phyloP scores from a whole-genome alignment of 768 basidiomycete genomes.

The Rhodotorula babjevae region DNA sequence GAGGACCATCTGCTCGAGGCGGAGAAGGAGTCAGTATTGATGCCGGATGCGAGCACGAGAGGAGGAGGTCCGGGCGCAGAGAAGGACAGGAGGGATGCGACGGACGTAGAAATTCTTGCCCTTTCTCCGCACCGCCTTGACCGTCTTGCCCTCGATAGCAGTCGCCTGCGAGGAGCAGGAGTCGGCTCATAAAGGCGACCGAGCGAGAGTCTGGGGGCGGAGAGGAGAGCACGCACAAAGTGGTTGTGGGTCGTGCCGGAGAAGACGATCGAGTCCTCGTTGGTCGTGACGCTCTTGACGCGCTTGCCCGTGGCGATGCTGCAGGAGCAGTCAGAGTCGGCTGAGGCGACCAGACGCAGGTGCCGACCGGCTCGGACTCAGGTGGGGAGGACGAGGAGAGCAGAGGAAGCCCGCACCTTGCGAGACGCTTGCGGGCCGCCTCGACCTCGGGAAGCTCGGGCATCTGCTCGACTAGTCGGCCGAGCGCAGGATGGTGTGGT shows the following conservation, averaged over 20 bases:
- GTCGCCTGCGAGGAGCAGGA: slow-evolving; percentile 10
- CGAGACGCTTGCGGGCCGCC: slow-evolving; percentile 12
- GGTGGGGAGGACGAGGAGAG: not conserved
- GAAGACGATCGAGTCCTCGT: slow-evolving; percentile 40
- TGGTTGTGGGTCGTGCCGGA: slow-evolving; percentile 21
- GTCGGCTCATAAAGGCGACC: no score
- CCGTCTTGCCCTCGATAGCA: slow-evolving; percentile 22
- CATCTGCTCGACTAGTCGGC: slow-evolving; percentile 1
- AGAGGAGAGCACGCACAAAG: slow-evolving; percentile 6
- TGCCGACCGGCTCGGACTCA: not conserved
- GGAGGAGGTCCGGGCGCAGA: not conserved
- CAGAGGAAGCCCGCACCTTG: not conserved
- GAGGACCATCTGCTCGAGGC: slow-evolving; percentile 21
- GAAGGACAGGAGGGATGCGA: not conserved
- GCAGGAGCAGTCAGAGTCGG: not conserved
- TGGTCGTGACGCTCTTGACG: slow-evolving; percentile 20
- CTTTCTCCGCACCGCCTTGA: slow-evolving; percentile 26
- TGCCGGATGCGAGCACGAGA: not conserved
- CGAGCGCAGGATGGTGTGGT: no score
- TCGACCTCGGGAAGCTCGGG: slow-evolving; percentile 35
- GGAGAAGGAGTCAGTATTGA: no score
- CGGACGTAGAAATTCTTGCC: slow-evolving; percentile 46
- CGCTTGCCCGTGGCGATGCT: slow-evolving; percentile 31
- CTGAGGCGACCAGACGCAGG: not conserved
- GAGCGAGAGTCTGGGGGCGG: no score